phyloP scores from a whole-genome alignment of 305 asterid genomes.

The Lippia alba region DNA sequence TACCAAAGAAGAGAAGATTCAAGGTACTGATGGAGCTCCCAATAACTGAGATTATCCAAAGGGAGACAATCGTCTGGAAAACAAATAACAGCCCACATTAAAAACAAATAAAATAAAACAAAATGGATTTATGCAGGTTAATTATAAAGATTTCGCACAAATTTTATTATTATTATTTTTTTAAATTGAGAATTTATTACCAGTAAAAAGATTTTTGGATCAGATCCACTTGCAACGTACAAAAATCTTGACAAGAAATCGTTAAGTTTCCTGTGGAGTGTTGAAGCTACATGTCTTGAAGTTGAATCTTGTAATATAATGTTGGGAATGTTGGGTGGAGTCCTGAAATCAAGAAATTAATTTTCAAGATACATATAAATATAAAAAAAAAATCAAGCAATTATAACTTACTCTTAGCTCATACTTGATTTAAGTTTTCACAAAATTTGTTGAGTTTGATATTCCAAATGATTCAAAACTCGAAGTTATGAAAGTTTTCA shows the following conservation, averaged over 20 bases:
- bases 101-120: too few species aligned
- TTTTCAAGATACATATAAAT: neutral
- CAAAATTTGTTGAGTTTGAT: too few species aligned
- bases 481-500: too few species aligned
- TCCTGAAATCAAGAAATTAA: constrained; percentile 39
- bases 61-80: constrained; percentile 49
- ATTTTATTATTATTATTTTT: too few species aligned
- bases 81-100: neutral
- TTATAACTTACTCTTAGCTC: too few species aligned
- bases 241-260: constrained; percentile 34
- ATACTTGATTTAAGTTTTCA: too few species aligned
- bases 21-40: constrained; percentile 56
- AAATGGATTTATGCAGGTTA: neutral
- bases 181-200: constrained; percentile 18
- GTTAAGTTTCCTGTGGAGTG: constrained; percentile 46
- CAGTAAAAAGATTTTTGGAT: constrained; percentile 54
- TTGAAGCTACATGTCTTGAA: constrained; percentile 41
- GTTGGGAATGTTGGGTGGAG: constrained; percentile 50
- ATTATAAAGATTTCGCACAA: neutral
- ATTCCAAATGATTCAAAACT: too few species aligned
- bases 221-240: constrained; percentile 52
- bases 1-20: constrained; percentile 68
- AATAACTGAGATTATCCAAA: constrained; percentile 51
- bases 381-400: too few species aligned
- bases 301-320: constrained; percentile 43